phyloP scores from a whole-genome alignment of 2,329 filamentous ascomycete species.

The Alternaria rosae region DNA sequence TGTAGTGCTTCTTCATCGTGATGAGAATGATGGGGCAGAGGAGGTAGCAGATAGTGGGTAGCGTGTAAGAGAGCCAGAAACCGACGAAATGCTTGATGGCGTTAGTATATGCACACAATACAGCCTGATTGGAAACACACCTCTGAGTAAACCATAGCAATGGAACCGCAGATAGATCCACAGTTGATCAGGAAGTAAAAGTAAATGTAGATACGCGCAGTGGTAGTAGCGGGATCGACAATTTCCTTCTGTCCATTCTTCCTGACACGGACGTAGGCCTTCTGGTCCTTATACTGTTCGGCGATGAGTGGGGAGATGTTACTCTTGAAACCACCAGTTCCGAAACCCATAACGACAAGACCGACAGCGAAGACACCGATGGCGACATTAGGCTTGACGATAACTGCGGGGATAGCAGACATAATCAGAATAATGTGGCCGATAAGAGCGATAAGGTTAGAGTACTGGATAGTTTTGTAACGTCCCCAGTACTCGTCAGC shows the following conservation, averaged over 20 bases:
- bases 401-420: conserved; percentile 62
- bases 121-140: background rate
- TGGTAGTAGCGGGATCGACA: conserved; percentile 71
- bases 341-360: conserved; percentile 69
- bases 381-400: conserved; percentile 58
- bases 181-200: conserved; percentile 46
- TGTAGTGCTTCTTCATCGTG: conserved; percentile 71
- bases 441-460: conserved; percentile 65
- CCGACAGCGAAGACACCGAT: conserved; percentile 63
- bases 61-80: conserved; percentile 75
- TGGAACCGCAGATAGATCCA: conserved; percentile 49
- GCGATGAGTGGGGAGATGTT: conserved; percentile 66
- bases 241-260: conserved; percentile 62
- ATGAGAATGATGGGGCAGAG: conserved; percentile 64
- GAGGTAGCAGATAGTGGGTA: conserved; percentile 71
- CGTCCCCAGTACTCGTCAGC: conserved; percentile 68
- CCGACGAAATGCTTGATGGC: conserved; percentile 49
- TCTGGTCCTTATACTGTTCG: conserved; percentile 61
- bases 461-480: conserved; percentile 65
- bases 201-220: conserved; percentile 66
- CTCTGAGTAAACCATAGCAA: conserved; percentile 48
- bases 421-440: conserved; percentile 64
- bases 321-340: conserved; percentile 74
- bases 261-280: conserved; percentile 37
- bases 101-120: background rate